phyloP scores from a whole-genome alignment of 2,329 filamentous ascomycete genomes.

The Fusarium metavorans region DNA sequence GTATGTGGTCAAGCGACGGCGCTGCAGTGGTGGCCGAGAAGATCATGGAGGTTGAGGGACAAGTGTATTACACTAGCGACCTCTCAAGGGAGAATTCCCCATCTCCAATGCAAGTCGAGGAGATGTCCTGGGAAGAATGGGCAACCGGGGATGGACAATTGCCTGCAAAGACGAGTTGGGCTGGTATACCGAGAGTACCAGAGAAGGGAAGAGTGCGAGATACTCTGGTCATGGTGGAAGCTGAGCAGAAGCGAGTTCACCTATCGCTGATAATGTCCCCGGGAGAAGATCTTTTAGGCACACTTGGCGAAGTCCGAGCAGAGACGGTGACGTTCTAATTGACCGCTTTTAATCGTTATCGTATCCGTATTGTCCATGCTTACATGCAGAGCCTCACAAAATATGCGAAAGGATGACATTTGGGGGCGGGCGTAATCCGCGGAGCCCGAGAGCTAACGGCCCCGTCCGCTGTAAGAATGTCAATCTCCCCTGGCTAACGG shows the following conservation, averaged over 20 bases:
- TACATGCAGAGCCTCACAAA: neutral
- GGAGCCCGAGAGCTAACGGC: neutral
- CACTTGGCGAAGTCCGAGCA: constrained; percentile 22
- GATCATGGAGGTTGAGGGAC: constrained; percentile 41
- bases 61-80: constrained; percentile 31
- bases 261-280: constrained; percentile 40
- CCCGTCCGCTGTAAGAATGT: neutral
- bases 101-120: neutral
- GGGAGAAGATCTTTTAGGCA: constrained; percentile 17
- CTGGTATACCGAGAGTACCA: constrained; percentile 33
- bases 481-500: neutral
- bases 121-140: constrained; percentile 42
- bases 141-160: constrained; percentile 22
- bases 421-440: neutral
- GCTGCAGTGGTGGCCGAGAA: constrained; percentile 38
- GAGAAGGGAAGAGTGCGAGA: constrained; percentile 37
- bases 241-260: constrained; percentile 32
- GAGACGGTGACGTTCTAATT: constrained; percentile 32
- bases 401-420: neutral
- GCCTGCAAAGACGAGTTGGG: constrained; percentile 34
- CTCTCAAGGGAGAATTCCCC: constrained; percentile 7
- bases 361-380: constrained; percentile 26
- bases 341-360: neutral
- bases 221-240: constrained; percentile 40
- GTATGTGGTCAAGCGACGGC: constrained; percentile 49